Evolutionary conservation across 495 filamentous ascomycete species (phyloP).

Genomic region (Aspergillus biplanus): DNA sequence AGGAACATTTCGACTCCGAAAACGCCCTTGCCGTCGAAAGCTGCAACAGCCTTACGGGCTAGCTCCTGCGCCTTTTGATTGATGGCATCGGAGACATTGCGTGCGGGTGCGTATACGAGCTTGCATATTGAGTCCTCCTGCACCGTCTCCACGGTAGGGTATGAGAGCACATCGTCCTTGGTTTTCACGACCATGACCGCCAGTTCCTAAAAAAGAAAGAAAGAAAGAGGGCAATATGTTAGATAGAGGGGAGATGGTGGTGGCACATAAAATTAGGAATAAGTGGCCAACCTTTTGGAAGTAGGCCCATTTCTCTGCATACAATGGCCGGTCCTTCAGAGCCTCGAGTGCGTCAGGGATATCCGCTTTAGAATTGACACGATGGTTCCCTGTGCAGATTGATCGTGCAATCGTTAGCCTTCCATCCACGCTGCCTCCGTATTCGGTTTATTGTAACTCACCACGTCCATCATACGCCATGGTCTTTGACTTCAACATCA

Average conservation of each 20-base stretch:
- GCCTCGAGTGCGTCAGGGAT: slow-evolving; percentile 69
- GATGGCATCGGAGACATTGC: slow-evolving; percentile 64
- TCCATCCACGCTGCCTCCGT: not conserved
- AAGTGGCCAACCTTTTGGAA: slow-evolving; percentile 62
- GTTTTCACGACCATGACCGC: slow-evolving; percentile 96
- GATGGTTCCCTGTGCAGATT: slow-evolving; percentile 66
- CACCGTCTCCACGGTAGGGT: slow-evolving; percentile 90
- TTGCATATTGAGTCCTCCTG: slow-evolving; percentile 97
- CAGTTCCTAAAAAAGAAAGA: slow-evolving; percentile 57
- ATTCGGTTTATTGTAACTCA: slow-evolving; percentile 23
- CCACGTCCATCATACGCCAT: slow-evolving; percentile 92
- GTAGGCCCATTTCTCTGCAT: slow-evolving; percentile 88
- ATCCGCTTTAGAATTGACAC: slow-evolving; percentile 67
- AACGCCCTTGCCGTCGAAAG: slow-evolving; percentile 85
- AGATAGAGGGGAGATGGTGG: not conserved
- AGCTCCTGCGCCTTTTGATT: slow-evolving; percentile 71
- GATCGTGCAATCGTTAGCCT: not conserved
- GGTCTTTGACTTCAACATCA: slow-evolving; percentile 93
- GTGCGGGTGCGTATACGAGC: slow-evolving; percentile 84
- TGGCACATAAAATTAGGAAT: not conserved
- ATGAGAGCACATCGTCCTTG: slow-evolving; percentile 75
- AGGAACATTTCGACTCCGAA: slow-evolving; percentile 98
- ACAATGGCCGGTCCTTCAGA: slow-evolving; percentile 72
- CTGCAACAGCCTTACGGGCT: slow-evolving; percentile 75
- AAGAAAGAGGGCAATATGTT: not conserved